Evolutionary conservation across 2,329 filamentous ascomycete genomes (phyloP), one percentile per base, ranked within the genome.

Genomic region (Hypomyces rosellus): DNA sequence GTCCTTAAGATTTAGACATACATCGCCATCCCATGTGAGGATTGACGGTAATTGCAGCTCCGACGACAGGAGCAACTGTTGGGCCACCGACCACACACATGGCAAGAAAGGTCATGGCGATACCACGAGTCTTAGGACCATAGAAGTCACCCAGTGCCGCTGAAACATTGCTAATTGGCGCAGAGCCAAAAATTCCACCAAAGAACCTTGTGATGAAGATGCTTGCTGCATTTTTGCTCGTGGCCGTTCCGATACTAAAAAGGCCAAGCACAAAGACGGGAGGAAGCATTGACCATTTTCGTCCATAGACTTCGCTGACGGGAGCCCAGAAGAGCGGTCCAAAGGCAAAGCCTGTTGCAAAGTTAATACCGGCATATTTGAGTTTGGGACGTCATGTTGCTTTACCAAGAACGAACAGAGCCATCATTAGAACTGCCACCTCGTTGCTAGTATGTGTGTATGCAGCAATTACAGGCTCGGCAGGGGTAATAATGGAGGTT

Each of bases 201-300:
- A 86, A 78, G 67, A 87, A 87, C 34, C 69, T 77, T 20, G 86
- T 72, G 34, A 86, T 74, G 22, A 87, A 67, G 2, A 88, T 67
- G 0, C 78, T 77, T 53, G 71, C 66, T 41, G 82, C 79, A 57
- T 80, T 83, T 53, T 77, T 67, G 1, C 77, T 69, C 2, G 77
- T 81, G 1, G 80, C 77, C 20, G 74, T 75, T 11, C 74, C 83
- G 39, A 76, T 78, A 59, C 79, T 84, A 66, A 87, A 87, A 2
- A 74, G 74, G 6, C 73, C 58, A 59, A 73, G 75, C 16, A 78
- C 70, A 59, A 69, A 58, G 18, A 64, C 30, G 51, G 42, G 79
- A 59, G 30, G 66, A 57, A 33, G 69, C 15, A 77, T 60, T 25
- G 52, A 52, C 46, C 50, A 50, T 60, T 84, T 63, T 3, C 77